Conservation (phyloP, 495 filamentous ascomycete species). For the Lichenothelia convexa region DNA sequence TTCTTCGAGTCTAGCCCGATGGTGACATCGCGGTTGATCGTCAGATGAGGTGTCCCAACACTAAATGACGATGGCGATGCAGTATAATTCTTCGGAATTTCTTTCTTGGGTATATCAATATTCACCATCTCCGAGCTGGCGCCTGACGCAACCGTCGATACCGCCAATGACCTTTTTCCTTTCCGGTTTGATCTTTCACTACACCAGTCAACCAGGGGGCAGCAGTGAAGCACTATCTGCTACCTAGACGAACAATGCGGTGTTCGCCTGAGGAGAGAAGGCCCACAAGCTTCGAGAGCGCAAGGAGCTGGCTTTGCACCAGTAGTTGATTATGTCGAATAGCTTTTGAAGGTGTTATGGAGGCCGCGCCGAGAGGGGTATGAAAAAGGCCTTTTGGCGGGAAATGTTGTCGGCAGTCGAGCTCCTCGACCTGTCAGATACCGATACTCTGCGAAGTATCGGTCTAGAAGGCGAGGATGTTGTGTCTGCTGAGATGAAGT, state of each 20-base stretch:
- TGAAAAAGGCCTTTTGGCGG: constrained; percentile 60
- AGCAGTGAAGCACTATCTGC: constrained; percentile 48
- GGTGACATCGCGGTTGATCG: constrained; percentile 91
- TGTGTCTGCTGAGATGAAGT: constrained; percentile 32
- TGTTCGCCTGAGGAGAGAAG: constrained; percentile 86
- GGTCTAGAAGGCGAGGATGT: constrained; percentile 75
- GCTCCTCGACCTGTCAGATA: constrained; percentile 53
- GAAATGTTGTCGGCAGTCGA: constrained; percentile 63
- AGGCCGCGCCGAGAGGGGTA: constrained; percentile 65
- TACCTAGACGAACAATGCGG: constrained; percentile 81
- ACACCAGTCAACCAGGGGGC: constrained; percentile 12
- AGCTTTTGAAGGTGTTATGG: constrained; percentile 52
- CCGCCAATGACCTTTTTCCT: constrained; percentile 4
- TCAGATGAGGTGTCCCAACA: constrained; percentile 70
- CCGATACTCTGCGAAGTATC: constrained; percentile 84
- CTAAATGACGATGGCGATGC: constrained; percentile 56
- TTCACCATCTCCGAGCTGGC: constrained; percentile 54
- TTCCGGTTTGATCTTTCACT: background rate
- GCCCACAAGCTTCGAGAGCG: constrained; percentile 42
- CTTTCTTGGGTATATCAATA: too few relatives aligned
- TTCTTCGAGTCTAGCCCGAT: constrained; percentile 89
- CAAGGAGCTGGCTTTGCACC: constrained; percentile 24
- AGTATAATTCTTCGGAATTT: constrained; percentile 59
- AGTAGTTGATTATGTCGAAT: constrained; percentile 28
- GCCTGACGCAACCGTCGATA: too few relatives aligned